These are phyloP conservation scores for Stygiomarasmius scandens DNA, from an alignment of 1,284 basidiomycete species.

Conservation along the genomic window DNA sequence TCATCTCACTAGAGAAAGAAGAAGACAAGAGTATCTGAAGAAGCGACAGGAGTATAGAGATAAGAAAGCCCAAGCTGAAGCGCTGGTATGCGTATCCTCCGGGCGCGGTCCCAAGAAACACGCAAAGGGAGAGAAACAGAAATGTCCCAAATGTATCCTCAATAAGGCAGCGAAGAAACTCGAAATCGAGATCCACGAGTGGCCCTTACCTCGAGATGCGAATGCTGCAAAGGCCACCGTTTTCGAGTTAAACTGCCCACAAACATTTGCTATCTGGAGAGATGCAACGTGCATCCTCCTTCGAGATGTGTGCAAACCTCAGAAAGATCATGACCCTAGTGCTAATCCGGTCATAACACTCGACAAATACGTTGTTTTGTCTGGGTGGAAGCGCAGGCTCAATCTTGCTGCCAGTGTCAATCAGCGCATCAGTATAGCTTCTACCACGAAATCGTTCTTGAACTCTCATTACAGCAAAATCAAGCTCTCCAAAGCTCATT, in stretches of 20 bases:
- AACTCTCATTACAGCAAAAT: conserved; percentile 36
- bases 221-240: conserved; percentile 20
- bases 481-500: conserved; percentile 21
- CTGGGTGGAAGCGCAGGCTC: no score
- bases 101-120: conserved; percentile 12
- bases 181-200: conserved; percentile 27
- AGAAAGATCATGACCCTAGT: conserved; percentile 9
- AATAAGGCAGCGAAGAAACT: conserved; percentile 27
- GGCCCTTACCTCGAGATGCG: conserved; percentile 28
- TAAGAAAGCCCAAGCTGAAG: background rate
- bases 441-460: conserved; percentile 41
- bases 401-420: conserved; percentile 10
- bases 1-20: background rate
- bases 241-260: conserved; percentile 31
- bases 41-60: background rate
- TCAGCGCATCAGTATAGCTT: conserved; percentile 36
- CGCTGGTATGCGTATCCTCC: conserved; percentile 5
- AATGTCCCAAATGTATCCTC: conserved; percentile 35
- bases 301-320: conserved; percentile 18
- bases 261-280: conserved; percentile 28
- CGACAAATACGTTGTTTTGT: conserved; percentile 8
- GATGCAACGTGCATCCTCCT: conserved; percentile 26
- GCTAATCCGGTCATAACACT: conserved; percentile 1
- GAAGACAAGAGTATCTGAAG: conserved; percentile 25
- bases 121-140: conserved; percentile 5